Base-by-base conservation (phyloP, 345 rosid genomes). In the Gossypium stocksii region DNA sequence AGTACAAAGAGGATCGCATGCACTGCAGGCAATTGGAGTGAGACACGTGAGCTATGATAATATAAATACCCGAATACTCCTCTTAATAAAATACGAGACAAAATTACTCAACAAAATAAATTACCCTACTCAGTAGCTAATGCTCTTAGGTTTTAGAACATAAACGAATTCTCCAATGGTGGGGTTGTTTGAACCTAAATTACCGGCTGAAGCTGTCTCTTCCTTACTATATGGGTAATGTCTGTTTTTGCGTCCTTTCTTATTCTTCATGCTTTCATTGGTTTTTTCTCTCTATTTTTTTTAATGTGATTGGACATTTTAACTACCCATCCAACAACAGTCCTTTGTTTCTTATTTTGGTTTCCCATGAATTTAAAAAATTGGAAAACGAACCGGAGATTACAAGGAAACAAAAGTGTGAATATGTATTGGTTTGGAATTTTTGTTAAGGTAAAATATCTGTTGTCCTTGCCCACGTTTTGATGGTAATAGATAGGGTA, bases 151-250 rank as follows among this genome's bases (percentile, higher is more conserved):
- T 43, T 34, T 38, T 41, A 13, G 7, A 16, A 15, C 51, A 10
- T 65, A 11, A 16, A 43, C 41, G 49, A 43, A 4, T 68, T 2
- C 17, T 6, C 12, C 44, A 48, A 43, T 38, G 44, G 72, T 46
- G 29, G 29, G 77, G 77, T 64, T 34, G n/a, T 17, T 73, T 51
- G 70, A 62, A 38, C 77, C 25, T 1, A 54, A 46, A 43, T 34
- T 52, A 38, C 66, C 27, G 1, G 74, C 19, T 14, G 46, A 66
- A 13, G 74, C 13, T 3, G 25, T 29, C 57, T 58, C 57, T 58
- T 72, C 54, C 16, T 53, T 34, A 19, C 13, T 8, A 29, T 3
- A 29, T 34, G 34, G 17, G 23, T 17, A 34, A 34, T 46, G 43
- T 51, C 4, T 53, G 72, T 17, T 34, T 41, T 22, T 25, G 23